Conservation (phyloP, 192 early-diverging fungal species). For the Glomus cerebriforme region DNA sequence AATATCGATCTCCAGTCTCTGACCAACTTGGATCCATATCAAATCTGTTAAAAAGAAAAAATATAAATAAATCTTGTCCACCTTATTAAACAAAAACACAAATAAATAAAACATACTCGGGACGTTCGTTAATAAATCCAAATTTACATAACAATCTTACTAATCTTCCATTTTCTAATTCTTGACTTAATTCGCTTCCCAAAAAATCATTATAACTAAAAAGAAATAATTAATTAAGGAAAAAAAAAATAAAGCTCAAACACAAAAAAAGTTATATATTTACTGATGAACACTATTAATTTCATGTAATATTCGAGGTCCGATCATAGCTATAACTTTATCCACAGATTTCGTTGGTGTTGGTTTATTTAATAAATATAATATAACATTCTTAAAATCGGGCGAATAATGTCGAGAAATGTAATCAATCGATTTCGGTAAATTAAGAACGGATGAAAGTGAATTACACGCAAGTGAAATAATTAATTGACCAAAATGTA, state of each 20-base stretch:
- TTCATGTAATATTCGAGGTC: conserved; percentile 73
- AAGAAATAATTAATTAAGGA: not conserved
- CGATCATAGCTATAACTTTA: conserved; percentile 77
- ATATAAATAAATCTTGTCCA: not conserved
- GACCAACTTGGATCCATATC: conserved; percentile 92
- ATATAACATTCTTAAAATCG: conserved; percentile 82
- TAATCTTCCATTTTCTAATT: conserved; percentile 91
- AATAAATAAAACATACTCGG: conserved; percentile 16
- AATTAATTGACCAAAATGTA: conserved; percentile 80
- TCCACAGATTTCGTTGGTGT: conserved; percentile 73
- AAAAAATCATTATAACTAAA: conserved; percentile 73
- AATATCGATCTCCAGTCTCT: conserved; percentile 97
- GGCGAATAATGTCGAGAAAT: conserved; percentile 73
- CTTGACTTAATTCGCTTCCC: conserved; percentile 74
- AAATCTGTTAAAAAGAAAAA: conserved; percentile 52
- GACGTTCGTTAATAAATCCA: conserved; percentile 71
- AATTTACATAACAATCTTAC: conserved; percentile 88
- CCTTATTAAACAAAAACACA: not conserved
- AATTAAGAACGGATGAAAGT: conserved; percentile 64
- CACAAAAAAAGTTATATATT: not conserved
- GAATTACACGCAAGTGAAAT: conserved; percentile 78
- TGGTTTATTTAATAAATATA: conserved; percentile 79
- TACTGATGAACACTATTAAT: conserved; percentile 75
- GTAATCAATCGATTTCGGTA: conserved; percentile 76
- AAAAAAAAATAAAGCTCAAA: not conserved